These are phyloP conservation scores for Phytophthora pseudosyringae DNA, from an alignment of 352 stramenopile species.

Conservation along the genomic window DNA sequence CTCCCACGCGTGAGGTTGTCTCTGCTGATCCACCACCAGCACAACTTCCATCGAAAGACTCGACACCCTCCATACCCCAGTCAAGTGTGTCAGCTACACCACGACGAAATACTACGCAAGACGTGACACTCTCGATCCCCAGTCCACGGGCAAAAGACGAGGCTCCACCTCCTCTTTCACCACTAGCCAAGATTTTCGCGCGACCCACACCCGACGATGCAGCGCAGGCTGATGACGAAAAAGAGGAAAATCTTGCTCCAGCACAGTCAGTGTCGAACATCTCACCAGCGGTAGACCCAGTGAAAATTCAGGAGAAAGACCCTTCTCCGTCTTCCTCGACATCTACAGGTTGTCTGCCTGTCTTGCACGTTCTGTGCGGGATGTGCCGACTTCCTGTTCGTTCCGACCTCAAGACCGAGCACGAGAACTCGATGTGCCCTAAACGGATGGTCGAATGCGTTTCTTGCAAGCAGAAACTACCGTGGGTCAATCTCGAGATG, in stretches of 20 bases:
- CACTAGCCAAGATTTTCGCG: slow-evolving; percentile 37
- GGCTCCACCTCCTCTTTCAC: slow-evolving; percentile 13
- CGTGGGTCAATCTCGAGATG: slow-evolving; percentile 50
- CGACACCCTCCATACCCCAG: neutral
- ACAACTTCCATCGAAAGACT: neutral
- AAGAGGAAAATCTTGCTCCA: neutral
- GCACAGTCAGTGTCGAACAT: neutral
- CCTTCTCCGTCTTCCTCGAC: slow-evolving; percentile 2
- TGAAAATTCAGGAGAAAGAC: neutral
- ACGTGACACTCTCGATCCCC: neutral
- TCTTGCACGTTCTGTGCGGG: slow-evolving; percentile 46
- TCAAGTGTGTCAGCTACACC: neutral
- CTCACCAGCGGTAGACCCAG: neutral
- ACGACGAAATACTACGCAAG: neutral
- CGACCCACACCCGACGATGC: slow-evolving; percentile 2
- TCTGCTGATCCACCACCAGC: slow-evolving; percentile 1
- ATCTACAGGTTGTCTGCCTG: neutral
- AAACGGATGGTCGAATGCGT: slow-evolving; percentile 54
- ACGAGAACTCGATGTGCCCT: slow-evolving; percentile 64
- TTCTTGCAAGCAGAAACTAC: slow-evolving; percentile 47
- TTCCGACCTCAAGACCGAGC: slow-evolving; percentile 51
- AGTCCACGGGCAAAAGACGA: slow-evolving; percentile 7
- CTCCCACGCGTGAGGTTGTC: neutral
- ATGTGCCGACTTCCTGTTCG: slow-evolving; percentile 62
- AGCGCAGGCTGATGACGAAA: neutral